These are phyloP conservation scores for Alternaria brassicae DNA, from an alignment of 2,329 filamentous ascomycete genomes.

Conservation along the genomic window DNA sequence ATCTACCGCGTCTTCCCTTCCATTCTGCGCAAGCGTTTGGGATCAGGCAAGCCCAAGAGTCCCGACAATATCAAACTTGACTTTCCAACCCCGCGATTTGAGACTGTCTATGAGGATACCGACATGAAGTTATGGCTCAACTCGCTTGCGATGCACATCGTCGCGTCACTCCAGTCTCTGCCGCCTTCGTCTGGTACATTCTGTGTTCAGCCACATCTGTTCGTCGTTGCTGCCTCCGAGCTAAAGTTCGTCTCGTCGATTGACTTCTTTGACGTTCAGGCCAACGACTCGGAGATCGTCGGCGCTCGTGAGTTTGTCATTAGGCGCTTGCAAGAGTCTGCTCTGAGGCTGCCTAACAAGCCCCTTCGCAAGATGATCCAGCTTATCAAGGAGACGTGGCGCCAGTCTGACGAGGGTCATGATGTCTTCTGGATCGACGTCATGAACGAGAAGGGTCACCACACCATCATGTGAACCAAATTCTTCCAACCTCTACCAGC, in stretches of 20 bases:
- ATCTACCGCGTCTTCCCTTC: conserved; percentile 63
- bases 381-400: conserved; percentile 62
- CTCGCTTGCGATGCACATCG: conserved; percentile 59
- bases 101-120: conserved; percentile 42
- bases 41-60: conserved; percentile 32
- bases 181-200: conserved; percentile 62
- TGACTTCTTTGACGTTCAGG: conserved; percentile 48
- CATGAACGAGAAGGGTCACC: conserved; percentile 64
- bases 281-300: conserved; percentile 55
- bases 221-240: conserved; percentile 60
- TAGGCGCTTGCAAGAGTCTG: conserved; percentile 56
- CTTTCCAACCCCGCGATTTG: conserved; percentile 45
- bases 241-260: conserved; percentile 55
- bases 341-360: conserved; percentile 59
- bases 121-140: conserved; percentile 56
- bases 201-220: conserved; percentile 61
- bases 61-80: conserved; percentile 37
- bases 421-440: conserved; percentile 64
- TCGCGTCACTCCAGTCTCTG: conserved; percentile 58
- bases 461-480: conserved; percentile 61
- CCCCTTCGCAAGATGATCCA: conserved; percentile 59
- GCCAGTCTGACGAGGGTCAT: conserved; percentile 58
- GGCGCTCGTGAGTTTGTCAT: conserved; percentile 59
- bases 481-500: not conserved
- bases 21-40: conserved; percentile 55